Base-by-base conservation (phyloP, 352 stramenopile species). In the Phytopythium delawarense region DNA sequence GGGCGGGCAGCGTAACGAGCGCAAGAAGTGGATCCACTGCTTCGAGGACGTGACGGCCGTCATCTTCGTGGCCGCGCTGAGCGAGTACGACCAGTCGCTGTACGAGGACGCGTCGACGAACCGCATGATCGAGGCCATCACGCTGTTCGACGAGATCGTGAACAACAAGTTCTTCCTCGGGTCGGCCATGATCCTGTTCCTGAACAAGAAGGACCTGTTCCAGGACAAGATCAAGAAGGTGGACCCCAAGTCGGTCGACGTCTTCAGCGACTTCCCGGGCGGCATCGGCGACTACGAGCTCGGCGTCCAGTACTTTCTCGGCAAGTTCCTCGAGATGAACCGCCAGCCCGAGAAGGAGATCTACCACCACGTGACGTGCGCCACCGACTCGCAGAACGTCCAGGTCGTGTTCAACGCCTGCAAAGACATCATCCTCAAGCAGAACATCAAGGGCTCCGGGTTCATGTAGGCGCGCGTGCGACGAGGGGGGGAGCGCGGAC, bases 181-280 rank as follows among this genome's bases (percentile, higher is more conserved):
- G 59, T 97, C 94, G 20, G 89, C 84, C 44, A 98, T 99, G 76
- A 98, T 99, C 64, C 75, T 99, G 48, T 99, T 98, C 71, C 71
- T 99, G 18, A 99, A 99, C 85, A 99, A 99, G 80, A 96, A 96
- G 67, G 96, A 99, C 78, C 71, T 99, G 42, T 99, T 98, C 68
- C 86, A 96, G 66, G 90, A 98, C 73, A 98, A 98, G 81, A 98
- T 99, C 69, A 94, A 96, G 69, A 89, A 92, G 37, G 84, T 96
- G 23, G 86, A 98, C 66, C 98, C 98, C 28, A 97, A 96, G 71
- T 84, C 78, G 42, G 76, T 95, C 40, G 76, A 94, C 9, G 81
- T 95, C 23, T 98, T 98, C 76, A 88, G 87, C 32, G 88, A 97
- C 75, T 98, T 97, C 62, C 69, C 69, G 5, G 89, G 87, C 53